Evolutionary conservation across 768 basidiomycete genomes (phyloP).

Genomic region (Boletellus emodensis): DNA sequence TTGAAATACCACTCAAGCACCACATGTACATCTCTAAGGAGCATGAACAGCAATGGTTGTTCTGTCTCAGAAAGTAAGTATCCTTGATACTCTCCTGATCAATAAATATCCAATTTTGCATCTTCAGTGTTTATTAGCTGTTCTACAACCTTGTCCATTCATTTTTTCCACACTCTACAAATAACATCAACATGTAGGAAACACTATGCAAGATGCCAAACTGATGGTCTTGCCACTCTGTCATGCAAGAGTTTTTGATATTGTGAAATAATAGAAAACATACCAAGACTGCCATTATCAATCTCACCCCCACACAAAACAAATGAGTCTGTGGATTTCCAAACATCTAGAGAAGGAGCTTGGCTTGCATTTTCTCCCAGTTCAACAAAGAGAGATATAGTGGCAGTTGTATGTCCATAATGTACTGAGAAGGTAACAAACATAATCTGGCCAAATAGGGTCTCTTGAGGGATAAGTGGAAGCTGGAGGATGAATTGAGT

Average conservation of each 20-base stretch:
- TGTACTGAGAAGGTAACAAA: conserved; percentile 26
- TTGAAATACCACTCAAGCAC: too few relatives aligned
- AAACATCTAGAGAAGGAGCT: conserved; percentile 15
- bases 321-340: conserved; percentile 10
- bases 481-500: conserved; percentile 31
- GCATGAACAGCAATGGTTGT: too few relatives aligned
- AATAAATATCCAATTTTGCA: too few relatives aligned
- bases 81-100: too few relatives aligned
- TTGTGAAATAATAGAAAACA: conserved; percentile 17
- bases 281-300: conserved; percentile 18
- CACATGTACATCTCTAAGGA: too few relatives aligned
- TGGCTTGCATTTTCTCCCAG: conserved; percentile 20
- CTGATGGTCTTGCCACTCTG: conserved; percentile 17
- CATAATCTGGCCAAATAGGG: conserved; percentile 32
- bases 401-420: conserved; percentile 33
- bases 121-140: too few relatives aligned
- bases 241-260: conserved; percentile 2
- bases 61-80: too few relatives aligned
- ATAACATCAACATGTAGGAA: too few relatives aligned
- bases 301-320: conserved; percentile 15
- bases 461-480: conserved; percentile 31
- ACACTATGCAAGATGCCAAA: background rate
- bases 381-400: conserved; percentile 33
- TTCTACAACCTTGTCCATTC: too few relatives aligned
- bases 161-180: too few relatives aligned